These are phyloP conservation scores for Tulasnella sp. DNA, from an alignment of 768 basidiomycete genomes.

Conservation along the genomic window DNA sequence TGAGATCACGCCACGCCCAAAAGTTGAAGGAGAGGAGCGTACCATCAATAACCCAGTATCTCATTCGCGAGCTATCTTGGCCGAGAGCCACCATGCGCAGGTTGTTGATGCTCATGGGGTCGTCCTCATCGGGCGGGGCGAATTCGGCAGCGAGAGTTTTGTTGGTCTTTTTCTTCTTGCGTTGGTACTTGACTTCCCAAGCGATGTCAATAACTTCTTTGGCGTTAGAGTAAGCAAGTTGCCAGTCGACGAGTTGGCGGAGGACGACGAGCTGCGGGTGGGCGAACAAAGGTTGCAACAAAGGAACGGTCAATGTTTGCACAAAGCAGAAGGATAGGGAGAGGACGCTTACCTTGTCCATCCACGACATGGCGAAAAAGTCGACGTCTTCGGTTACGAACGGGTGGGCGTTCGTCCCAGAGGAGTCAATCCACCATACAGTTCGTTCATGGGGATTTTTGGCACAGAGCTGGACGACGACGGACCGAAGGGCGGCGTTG, in stretches of 20 bases:
- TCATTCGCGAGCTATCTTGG: slow-evolving; percentile 60
- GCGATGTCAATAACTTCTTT: slow-evolving; percentile 68
- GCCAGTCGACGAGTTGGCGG: slow-evolving; percentile 74
- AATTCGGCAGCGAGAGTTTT: slow-evolving; percentile 30
- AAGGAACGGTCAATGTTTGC: slow-evolving; percentile 20
- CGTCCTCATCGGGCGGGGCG: slow-evolving; percentile 37
- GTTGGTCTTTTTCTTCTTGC: slow-evolving; percentile 71
- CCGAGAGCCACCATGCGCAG: slow-evolving; percentile 61
- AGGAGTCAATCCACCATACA: slow-evolving; percentile 66
- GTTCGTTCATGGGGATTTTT: slow-evolving; percentile 39
- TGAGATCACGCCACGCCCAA: neutral
- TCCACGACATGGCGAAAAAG: slow-evolving; percentile 72
- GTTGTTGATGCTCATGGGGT: slow-evolving; percentile 51
- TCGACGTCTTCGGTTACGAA: slow-evolving; percentile 52
- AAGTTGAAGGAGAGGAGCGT: slow-evolving; percentile 39
- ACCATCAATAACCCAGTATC: slow-evolving; percentile 85
- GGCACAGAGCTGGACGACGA: slow-evolving; percentile 36
- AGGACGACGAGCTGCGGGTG: slow-evolving; percentile 59
- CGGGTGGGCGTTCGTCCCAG: slow-evolving; percentile 58
- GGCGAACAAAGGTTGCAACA: neutral
- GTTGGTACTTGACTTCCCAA: slow-evolving; percentile 75
- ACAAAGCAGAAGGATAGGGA: slow-evolving; percentile 16
- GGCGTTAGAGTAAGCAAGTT: slow-evolving; percentile 39
- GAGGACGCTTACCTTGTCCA: slow-evolving; percentile 52
- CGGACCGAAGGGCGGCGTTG: slow-evolving; percentile 54